Conservation (phyloP, 768 basidiomycete genomes). For the Boletales sp. region DNA sequence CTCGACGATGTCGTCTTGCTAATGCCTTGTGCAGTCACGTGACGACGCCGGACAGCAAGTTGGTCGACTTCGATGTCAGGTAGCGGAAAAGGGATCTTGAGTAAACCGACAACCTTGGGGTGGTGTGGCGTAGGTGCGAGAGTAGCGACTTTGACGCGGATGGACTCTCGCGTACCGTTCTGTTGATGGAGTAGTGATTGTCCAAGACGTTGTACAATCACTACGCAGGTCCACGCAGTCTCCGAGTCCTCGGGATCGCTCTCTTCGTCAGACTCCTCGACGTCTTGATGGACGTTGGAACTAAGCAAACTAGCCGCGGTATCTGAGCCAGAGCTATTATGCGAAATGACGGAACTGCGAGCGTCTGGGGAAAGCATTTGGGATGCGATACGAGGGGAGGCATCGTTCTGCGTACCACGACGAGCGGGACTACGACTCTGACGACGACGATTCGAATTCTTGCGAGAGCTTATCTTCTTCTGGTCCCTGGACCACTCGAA, state of each 20-base stretch:
- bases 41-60: slow-evolving; percentile 50
- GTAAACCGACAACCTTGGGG: slow-evolving; percentile 87
- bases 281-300: slow-evolving; percentile 12
- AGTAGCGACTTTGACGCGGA: slow-evolving; percentile 70
- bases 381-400: slow-evolving; percentile 3
- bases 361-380: slow-evolving; percentile 15
- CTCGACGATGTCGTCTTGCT: slow-evolving; percentile 21
- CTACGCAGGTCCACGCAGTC: slow-evolving; percentile 92
- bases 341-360: slow-evolving; percentile 40
- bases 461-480: slow-evolving; percentile 21
- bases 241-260: slow-evolving; percentile 96
- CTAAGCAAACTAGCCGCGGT: slow-evolving; percentile 23
- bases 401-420: slow-evolving; percentile 6
- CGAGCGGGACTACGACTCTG: slow-evolving; percentile 13
- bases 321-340: slow-evolving; percentile 36
- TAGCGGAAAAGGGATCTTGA: slow-evolving; percentile 88
- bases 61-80: slow-evolving; percentile 75
- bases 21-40: slow-evolving; percentile 29
- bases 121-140: slow-evolving; percentile 93
- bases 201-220: slow-evolving; percentile 54
- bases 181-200: slow-evolving; percentile 7
- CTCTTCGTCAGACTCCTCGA: slow-evolving; percentile 62
- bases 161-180: slow-evolving; percentile 8
- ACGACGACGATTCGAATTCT: slow-evolving; percentile 6
- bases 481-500: slow-evolving; percentile 70